A percentile compares a stretch with the other conserved stretches of the same genome.
Evolutionary conservation across 306 rosid genomes (phyloP).

Genomic region (Cicer cuneatum): DNA sequence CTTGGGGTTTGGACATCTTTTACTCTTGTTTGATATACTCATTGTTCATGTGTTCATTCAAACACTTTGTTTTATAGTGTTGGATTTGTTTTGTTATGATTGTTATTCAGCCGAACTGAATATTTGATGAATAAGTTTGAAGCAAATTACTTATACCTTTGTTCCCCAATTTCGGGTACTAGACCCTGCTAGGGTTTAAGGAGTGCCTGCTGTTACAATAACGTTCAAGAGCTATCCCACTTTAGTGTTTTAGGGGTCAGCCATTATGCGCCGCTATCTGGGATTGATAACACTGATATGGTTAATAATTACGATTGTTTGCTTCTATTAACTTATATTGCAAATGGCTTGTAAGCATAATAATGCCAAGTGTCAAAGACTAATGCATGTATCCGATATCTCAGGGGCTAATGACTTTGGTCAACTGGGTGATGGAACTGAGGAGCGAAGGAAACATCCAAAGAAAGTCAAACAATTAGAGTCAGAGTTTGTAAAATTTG

Average conservation of each 20-base stretch:
- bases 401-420: slow-evolving; percentile 90
- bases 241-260: not conserved
- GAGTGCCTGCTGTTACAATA: not conserved
- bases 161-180: slow-evolving; percentile 14
- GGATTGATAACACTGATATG: not conserved
- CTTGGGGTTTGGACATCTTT: slow-evolving; percentile 73
- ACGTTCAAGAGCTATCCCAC: not conserved
- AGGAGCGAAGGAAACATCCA: slow-evolving; percentile 76
- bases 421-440: slow-evolving; percentile 97
- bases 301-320: not conserved
- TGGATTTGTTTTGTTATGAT: not conserved
- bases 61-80: not conserved
- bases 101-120: slow-evolving; percentile 9
- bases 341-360: slow-evolving; percentile 31
- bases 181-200: slow-evolving; percentile 4
- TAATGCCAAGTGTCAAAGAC: slow-evolving; percentile 11
- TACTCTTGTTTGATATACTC: not conserved
- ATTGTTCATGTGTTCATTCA: slow-evolving; percentile 28
- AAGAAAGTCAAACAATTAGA: slow-evolving; percentile 71
- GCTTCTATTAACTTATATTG: not conserved
- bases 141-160: slow-evolving; percentile 8
- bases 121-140: not conserved
- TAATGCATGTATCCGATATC: slow-evolving; percentile 27
- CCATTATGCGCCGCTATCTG: not conserved
- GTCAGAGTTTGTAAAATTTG: slow-evolving; percentile 77